Evolutionary conservation across 352 stramenopile genomes (phyloP), one percentile per base, ranked within the genome.

Genomic region (Halophytophthora batemanensis): DNA sequence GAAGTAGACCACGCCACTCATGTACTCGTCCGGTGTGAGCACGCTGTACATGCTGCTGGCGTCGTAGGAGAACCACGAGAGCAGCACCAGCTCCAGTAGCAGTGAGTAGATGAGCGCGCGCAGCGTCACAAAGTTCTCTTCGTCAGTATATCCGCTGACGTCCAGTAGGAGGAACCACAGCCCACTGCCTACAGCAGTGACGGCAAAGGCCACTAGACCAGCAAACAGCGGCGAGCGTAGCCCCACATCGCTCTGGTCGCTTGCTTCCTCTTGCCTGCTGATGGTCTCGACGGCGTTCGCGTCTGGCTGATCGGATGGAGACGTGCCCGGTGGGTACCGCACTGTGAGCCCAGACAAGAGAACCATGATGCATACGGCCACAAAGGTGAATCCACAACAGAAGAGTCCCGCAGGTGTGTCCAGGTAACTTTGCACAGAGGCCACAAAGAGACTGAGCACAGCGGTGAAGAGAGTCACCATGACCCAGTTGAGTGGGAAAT

Each of bases 1-100:
- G 44, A 84, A 84, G 53, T 82, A 82, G 45, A 84, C 71, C 39
- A 84, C 72, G 40, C 74, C 74, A 53, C 75, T 75, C 70, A 84
- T 84, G 68, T 82, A 82, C 56, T 84, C 74, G 45, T 85, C 74
- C 0, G 74, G 74, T 6, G 71, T 80, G 56, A 86, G 63, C 37
- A 79, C 69, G 39, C 69, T 67, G 45, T 80, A 78, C 72, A 86
- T 82, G 56, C 48, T 73, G 39, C 59, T 70, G 11, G 74, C 74
- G 25, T 82, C 69, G 52, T 70, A 68, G 0, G 71, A 63, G 49
- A 86, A 80, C 71, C 74, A 86, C 35, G 75, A 42, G 25, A 78
- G 59, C 10, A 86, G 62, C 5, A 80, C 56, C 11, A 83, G 47
- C 51, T 82, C 68, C 33, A 86, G 56, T 14, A 39, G 53, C 44